Conservation (phyloP, 2,329 filamentous ascomycete species). For the Hortaea werneckii region DNA sequence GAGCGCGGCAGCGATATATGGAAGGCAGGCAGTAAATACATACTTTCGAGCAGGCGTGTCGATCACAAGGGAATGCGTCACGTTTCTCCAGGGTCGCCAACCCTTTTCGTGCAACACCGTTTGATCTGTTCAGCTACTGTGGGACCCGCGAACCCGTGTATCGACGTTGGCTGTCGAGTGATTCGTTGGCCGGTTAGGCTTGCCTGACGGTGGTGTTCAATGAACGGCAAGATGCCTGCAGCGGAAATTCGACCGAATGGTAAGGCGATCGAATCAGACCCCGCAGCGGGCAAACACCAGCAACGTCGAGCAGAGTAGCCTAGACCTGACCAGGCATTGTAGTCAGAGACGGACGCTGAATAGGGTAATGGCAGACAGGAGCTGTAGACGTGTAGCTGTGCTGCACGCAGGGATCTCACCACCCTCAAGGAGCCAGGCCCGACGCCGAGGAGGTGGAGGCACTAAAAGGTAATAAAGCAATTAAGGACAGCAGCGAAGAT, state of each 20-base stretch:
- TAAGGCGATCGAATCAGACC: constrained; percentile 3
- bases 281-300: not conserved
- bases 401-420: too few species aligned
- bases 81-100: constrained; percentile 1
- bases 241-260: not conserved
- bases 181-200: constrained; percentile 1
- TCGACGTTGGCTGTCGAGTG: constrained; percentile 2
- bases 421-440: too few species aligned
- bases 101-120: not conserved
- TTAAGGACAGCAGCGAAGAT: too few species aligned
- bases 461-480: too few species aligned
- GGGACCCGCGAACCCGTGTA: constrained; percentile 1
- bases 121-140: constrained; percentile 1
- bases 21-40: constrained; percentile 1
- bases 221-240: constrained; percentile 2
- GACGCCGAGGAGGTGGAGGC: too few species aligned
- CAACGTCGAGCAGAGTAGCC: not conserved
- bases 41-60: constrained; percentile 1
- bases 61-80: constrained; percentile 2
- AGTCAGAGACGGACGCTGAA: constrained; percentile 1
- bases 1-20: not conserved
- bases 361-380: not conserved
- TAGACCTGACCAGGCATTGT: not conserved
- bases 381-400: too few species aligned
- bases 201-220: not conserved